Evolutionary conservation across 768 basidiomycete genomes (phyloP).

Genomic region (Trametes meyenii): DNA sequence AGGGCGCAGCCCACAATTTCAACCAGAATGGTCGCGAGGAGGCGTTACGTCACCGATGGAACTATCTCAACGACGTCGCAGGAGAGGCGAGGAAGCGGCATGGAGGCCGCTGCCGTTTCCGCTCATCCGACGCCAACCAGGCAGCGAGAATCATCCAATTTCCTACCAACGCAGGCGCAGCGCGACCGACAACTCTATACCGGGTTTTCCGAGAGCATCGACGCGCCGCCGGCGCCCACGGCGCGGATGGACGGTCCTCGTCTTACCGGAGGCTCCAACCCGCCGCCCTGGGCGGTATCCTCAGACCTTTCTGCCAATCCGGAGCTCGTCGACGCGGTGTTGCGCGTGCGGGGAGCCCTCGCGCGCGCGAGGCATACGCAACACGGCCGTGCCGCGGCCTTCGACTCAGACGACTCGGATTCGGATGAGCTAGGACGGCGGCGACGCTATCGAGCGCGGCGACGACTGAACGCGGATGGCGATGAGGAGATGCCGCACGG

Average conservation of each 20-base stretch:
- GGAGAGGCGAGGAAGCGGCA: too few species aligned
- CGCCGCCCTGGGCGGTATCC: neutral
- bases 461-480: constrained; percentile 24
- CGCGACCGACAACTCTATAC: too few species aligned
- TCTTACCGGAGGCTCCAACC: too few species aligned
- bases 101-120: neutral
- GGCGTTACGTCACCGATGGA: neutral
- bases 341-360: constrained; percentile 4
- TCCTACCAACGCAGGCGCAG: too few species aligned
- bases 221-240: too few species aligned
- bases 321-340: neutral
- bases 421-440: neutral
- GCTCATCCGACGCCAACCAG: too few species aligned
- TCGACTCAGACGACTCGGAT: neutral
- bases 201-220: too few species aligned
- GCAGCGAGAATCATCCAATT: too few species aligned
- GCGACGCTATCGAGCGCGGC: constrained; percentile 23
- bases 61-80: neutral
- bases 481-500: constrained; percentile 14
- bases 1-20: too few species aligned
- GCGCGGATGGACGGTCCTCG: too few species aligned
- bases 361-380: neutral
- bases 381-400: neutral
- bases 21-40: too few species aligned
- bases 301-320: neutral